Evolutionary conservation across 306 rosid genomes (phyloP), one percentile per base, ranked within the genome.

Genomic region (Dryas alaskensis): DNA sequence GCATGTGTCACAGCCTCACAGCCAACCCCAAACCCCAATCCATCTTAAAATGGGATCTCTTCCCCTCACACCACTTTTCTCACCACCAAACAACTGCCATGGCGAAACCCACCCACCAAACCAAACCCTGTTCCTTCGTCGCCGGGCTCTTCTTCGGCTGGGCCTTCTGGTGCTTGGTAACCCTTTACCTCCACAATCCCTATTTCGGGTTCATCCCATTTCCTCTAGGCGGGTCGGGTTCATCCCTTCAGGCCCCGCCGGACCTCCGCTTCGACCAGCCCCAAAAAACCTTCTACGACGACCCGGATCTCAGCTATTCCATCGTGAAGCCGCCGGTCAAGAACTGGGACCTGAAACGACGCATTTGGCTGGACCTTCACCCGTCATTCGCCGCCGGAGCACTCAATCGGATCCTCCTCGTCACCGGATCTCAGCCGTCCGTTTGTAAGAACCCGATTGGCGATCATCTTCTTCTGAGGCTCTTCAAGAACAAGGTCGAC

Each of bases 401-500:
- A 4, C 16, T 44, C 0, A 40, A 65, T 19, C 66, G 79, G 45
- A 48, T 84, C 16, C 85, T 87, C 7, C 78, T 87, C 1, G 47
- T 87, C 10, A 79, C 87, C 4, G 85, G 87, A 8, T 81, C 86
- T 0, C 86, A 87, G 39, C 85, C 89, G 11, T 39, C 47, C 22
- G 79, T 77, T 0, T 87, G 89, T 27, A 53, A 67, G 31, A 81
- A 83, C 39, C 68, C 55, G 5, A 61, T 83, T 25, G 87, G 87
- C 62, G 87, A 81, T 63, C 89, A 87, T 69, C 13, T 87, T 13
- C 83, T 87, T 0, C 62, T 87, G 10, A 54, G 89, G 55, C 54
- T 60, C 22, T 87, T 87, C 81, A 87, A 83, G 80, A 87, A 87
- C 85, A 83, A 87, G 75, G 87, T 83, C 1, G 92, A 87, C 45